phyloP scores from a whole-genome alignment of 305 asterid genomes.

The Rubia tinctorum region DNA sequence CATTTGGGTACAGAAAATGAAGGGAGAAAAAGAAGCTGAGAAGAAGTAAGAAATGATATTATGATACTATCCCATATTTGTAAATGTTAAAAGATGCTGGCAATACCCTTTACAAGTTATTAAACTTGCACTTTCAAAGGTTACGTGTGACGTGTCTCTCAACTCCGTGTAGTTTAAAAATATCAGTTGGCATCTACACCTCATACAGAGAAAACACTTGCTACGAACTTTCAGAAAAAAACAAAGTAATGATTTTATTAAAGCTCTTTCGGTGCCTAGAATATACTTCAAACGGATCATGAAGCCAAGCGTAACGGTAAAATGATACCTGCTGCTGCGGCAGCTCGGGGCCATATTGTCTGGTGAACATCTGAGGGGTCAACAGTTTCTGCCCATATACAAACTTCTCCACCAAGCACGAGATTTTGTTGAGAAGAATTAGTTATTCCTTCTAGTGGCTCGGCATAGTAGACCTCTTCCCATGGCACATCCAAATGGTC shows the following conservation, averaged over 20 bases:
- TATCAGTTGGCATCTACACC: not conserved
- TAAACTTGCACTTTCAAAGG: not conserved
- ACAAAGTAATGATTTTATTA: not conserved
- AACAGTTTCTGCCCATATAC: constrained; percentile 92
- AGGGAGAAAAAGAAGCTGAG: no score
- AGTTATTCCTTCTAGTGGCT: constrained; percentile 69
- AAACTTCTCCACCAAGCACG: constrained; percentile 93
- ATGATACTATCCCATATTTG: not conserved
- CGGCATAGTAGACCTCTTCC: constrained; percentile 64
- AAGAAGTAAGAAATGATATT: not conserved
- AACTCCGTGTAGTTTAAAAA: not conserved
- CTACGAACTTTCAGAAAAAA: not conserved
- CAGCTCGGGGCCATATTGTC: constrained; percentile 99
- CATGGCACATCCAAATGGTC: constrained; percentile 95
- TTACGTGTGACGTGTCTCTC: not conserved
- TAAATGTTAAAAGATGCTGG: not conserved
- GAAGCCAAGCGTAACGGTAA: not conserved
- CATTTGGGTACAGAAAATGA: not conserved
- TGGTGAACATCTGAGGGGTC: constrained; percentile 86
- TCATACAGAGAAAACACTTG: no score
- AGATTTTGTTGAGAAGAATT: constrained; percentile 63
- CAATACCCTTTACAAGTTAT: not conserved
- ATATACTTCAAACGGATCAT: not conserved
- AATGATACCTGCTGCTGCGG: constrained; percentile 91
- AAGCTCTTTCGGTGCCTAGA: not conserved